Base-by-base conservation (phyloP, 2,329 filamentous ascomycete species). In the Fusarium haematococcum region DNA sequence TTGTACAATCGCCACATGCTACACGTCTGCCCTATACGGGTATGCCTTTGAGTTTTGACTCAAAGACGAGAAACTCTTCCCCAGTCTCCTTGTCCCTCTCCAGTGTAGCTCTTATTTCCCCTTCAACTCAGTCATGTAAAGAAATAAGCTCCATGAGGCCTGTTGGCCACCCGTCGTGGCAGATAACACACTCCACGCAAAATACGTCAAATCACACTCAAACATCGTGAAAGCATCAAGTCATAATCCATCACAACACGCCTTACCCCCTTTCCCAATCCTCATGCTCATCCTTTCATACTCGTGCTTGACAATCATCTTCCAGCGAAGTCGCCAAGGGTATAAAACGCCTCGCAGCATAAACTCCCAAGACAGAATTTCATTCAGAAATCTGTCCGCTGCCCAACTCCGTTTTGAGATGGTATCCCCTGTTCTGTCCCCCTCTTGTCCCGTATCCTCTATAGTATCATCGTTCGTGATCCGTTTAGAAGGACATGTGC, bases 191-290 rank as follows among this genome's bases (percentile, higher is more conserved):
- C 33, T 23, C 33, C 50, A 27, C n/a, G 16, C 18, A 20, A 57
- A 23, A 20, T 27, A 16, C 14, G 33, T 27, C n/a, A 35, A 54
- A 67, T 32, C 35, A 37, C 30, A 68, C 39, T 35, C 37, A 58
- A 48, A 63, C 54, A 25, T 60, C 67, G 20, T 74, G 64, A 69
- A 63, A 69, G 25, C 71, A 25, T 74, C 64, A 72, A 75, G 32
- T 74, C 71, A 69, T 74, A 35, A 57, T 32, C 43, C 65, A 63
- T 63, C 16, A 73, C 23, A 30, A 63, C 63, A 27, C 27, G 18
- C 27, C 16, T 20, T 56, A 18, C 6, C 30, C 48, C n/a, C 39
- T 39, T 33, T 25, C 60, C n/a, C 0, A 11, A 20, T 23, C 39
- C 9, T 25, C 20, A 25, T 37, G 2, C 35, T 14, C 13, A 14